Evolutionary conservation across 1,284 basidiomycete species (phyloP).

Genomic region (Hemileia vastatrix): DNA sequence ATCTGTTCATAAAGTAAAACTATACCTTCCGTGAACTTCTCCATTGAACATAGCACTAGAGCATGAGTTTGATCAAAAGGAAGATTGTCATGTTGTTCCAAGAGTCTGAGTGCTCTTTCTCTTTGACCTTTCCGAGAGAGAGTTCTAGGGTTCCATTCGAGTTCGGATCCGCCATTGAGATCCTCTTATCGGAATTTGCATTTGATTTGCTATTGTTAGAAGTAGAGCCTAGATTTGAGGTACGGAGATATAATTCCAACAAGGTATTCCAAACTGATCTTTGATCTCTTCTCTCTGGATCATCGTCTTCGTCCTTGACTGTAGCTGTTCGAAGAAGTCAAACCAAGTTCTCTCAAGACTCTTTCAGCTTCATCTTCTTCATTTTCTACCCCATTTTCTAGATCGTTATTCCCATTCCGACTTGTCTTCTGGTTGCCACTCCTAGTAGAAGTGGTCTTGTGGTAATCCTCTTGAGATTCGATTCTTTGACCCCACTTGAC

Average conservation of each 20-base stretch:
- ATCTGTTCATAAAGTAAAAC: too few species aligned
- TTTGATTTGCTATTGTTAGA: neutral
- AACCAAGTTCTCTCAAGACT: conserved; percentile 25
- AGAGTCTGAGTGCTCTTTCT: conserved; percentile 62
- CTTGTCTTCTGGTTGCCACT: conserved; percentile 36
- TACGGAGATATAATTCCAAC: conserved; percentile 76
- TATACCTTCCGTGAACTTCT: too few species aligned
- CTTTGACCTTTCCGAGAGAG: conserved; percentile 34
- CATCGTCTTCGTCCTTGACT: conserved; percentile 32
- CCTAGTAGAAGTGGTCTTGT: neutral
- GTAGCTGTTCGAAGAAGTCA: neutral
- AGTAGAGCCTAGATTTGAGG: conserved; percentile 37
- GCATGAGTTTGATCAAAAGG: conserved; percentile 87
- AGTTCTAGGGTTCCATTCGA: conserved; percentile 8
- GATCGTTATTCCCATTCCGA: conserved; percentile 36
- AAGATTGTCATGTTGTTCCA: too few species aligned
- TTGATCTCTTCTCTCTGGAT: conserved; percentile 61
- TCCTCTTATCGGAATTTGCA: neutral
- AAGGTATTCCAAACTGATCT: conserved; percentile 90
- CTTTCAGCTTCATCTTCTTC: conserved; percentile 25
- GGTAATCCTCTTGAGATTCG: too few species aligned
- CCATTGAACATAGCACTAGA: conserved; percentile 81
- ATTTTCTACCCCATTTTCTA: conserved; percentile 2
- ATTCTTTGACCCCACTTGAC: conserved; percentile 69
- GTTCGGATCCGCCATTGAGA: neutral